phyloP scores from a whole-genome alignment of 805 yeast genomes.

The Teunomyces barrocoloradensis region DNA sequence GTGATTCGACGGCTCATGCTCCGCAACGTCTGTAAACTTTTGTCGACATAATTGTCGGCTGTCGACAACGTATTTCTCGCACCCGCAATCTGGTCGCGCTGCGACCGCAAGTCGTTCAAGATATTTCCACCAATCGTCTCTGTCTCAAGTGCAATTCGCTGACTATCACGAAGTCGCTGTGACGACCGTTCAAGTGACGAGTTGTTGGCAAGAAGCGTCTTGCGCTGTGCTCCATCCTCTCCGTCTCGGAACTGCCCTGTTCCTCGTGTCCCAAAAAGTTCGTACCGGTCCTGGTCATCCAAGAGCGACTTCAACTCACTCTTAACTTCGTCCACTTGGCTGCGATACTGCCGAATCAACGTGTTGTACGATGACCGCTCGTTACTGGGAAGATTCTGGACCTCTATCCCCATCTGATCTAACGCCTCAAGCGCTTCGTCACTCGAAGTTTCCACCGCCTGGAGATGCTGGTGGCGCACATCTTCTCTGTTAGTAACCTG shows the following conservation, averaged over 20 bases:
- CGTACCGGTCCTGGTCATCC: slow-evolving; percentile 71
- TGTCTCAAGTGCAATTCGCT: slow-evolving; percentile 87
- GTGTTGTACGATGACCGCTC: slow-evolving; percentile 70
- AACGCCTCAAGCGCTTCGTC: slow-evolving; percentile 79
- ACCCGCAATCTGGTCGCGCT: slow-evolving; percentile 86
- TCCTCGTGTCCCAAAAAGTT: slow-evolving; percentile 60
- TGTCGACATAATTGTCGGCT: slow-evolving; percentile 92
- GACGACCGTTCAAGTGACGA: slow-evolving; percentile 79
- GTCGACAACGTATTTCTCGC: slow-evolving; percentile 82
- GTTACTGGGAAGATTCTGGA: slow-evolving; percentile 76
- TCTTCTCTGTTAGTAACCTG: slow-evolving; percentile 32
- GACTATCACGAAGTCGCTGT: slow-evolving; percentile 82
- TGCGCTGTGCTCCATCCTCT: slow-evolving; percentile 66
- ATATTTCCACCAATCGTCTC: slow-evolving; percentile 90
- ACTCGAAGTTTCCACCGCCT: slow-evolving; percentile 61
- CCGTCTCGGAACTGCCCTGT: slow-evolving; percentile 28
- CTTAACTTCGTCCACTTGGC: slow-evolving; percentile 58
- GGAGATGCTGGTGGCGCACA: slow-evolving; percentile 52
- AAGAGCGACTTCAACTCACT: slow-evolving; percentile 50
- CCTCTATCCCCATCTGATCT: slow-evolving; percentile 86
- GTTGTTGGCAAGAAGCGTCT: slow-evolving; percentile 72
- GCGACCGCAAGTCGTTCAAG: slow-evolving; percentile 82
- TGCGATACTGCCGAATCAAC: slow-evolving; percentile 68
- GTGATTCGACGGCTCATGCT: slow-evolving; percentile 92
- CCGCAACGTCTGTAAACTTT: slow-evolving; percentile 78